Conservation (phyloP, 139 green algal genomes). For the Ettlia oleoabundans region DNA sequence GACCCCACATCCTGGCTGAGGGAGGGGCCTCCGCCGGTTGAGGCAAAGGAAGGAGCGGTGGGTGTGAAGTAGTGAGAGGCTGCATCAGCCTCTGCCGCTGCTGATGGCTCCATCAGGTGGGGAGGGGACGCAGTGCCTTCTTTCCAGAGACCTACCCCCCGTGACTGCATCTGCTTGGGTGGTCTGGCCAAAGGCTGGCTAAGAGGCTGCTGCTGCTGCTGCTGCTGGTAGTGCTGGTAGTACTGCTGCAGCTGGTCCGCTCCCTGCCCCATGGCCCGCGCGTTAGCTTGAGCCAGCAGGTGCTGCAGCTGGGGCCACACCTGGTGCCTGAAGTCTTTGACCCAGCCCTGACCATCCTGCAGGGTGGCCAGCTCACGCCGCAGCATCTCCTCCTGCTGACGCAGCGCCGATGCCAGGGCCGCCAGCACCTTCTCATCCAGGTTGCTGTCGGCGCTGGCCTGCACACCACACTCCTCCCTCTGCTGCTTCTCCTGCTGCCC, state of each 20-base stretch:
- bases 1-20: no score
- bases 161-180: background rate
- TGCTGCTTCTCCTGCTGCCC: background rate
- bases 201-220: background rate
- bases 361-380: background rate
- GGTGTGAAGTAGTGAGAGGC: no score
- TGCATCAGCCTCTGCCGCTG: no score
- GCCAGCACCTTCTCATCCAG: background rate
- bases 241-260: background rate
- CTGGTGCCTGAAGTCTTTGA: background rate
- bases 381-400: constrained; percentile 7
- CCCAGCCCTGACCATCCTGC: constrained; percentile 9
- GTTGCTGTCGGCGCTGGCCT: background rate
- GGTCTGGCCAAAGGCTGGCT: background rate
- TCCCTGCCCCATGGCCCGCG: constrained; percentile 3
- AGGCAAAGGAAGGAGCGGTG: no score
- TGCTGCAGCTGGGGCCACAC: background rate
- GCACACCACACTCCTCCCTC: background rate
- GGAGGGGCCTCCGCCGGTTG: no score
- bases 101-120: no score
- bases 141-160: no score
- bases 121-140: no score
- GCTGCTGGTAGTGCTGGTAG: background rate
- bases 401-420: background rate
- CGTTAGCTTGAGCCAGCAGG: background rate